Percentiles rank a stretch among this genome's conserved stretches.
phyloP scores from a whole-genome alignment of 345 rosid species.

The Cochlearia excelsa region DNA sequence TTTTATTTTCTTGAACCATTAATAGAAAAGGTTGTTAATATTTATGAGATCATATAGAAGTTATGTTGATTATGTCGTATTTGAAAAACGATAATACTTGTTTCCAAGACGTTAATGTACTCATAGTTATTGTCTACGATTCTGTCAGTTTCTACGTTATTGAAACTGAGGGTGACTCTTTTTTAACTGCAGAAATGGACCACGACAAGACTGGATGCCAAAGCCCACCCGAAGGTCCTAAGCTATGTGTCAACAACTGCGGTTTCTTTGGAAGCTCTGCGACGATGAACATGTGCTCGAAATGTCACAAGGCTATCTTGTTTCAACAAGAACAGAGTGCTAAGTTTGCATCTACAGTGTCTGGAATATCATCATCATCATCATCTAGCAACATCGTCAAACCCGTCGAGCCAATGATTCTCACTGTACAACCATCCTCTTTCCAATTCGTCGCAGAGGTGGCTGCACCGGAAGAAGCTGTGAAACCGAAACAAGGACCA shows the following conservation, averaged over 20 bases:
- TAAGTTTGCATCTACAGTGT: constrained; percentile 59
- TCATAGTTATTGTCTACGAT: no score
- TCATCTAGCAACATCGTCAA: constrained; percentile 48
- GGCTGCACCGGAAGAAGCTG: constrained; percentile 38
- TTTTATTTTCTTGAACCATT: no score
- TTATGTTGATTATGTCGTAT: no score
- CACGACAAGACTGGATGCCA: constrained; percentile 89
- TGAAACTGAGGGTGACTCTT: not conserved
- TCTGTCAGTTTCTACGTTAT: no score
- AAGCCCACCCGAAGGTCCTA: constrained; percentile 70
- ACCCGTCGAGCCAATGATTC: constrained; percentile 41
- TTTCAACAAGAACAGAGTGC: constrained; percentile 64
- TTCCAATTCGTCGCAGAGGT: constrained; percentile 34
- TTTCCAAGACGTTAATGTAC: no score
- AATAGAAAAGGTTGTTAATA: no score
- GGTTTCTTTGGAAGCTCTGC: constrained; percentile 89
- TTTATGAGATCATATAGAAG: no score
- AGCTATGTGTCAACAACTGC: constrained; percentile 70
- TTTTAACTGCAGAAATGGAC: constrained; percentile 52
- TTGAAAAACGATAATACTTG: no score
- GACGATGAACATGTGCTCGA: constrained; percentile 88
- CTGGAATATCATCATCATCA: constrained; percentile 39
- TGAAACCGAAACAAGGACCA: constrained; percentile 72
- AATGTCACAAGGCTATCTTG: constrained; percentile 72
- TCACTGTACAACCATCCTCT: constrained; percentile 40